A percentile compares a stretch with the other conserved stretches of the same genome.
Evolutionary conservation across 352 stramenopile species (phyloP).

Genomic region (Phytophthora fragariaefolia): DNA sequence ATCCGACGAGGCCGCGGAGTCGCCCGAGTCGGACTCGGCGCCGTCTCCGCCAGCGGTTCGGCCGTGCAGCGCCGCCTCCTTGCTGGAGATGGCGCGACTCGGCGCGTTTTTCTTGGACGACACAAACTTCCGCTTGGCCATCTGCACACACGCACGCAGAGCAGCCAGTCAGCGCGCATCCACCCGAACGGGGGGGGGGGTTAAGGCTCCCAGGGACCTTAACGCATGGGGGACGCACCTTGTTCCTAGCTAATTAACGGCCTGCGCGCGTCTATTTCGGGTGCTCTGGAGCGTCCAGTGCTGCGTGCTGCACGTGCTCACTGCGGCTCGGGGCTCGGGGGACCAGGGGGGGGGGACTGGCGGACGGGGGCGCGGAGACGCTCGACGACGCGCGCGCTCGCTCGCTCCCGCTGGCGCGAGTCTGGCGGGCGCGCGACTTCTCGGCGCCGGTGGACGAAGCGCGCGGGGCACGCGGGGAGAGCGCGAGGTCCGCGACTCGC

Average conservation of each 20-base stretch:
- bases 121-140: slow-evolving; percentile 87
- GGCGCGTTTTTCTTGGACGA: slow-evolving; percentile 90
- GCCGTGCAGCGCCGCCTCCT: slow-evolving; percentile 77
- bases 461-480: no score
- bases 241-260: slow-evolving; percentile 30
- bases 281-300: neutral
- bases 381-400: slow-evolving; percentile 2
- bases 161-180: slow-evolving; percentile 8
- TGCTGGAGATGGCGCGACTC: slow-evolving; percentile 81
- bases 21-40: slow-evolving; percentile 31
- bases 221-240: slow-evolving; percentile 23
- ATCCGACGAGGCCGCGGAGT: slow-evolving; percentile 47
- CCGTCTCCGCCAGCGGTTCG: slow-evolving; percentile 34
- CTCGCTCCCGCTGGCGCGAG: neutral
- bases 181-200: no score
- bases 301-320: slow-evolving; percentile 14
- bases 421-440: no score
- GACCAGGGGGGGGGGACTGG: slow-evolving; percentile 12
- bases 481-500: no score
- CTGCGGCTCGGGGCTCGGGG: slow-evolving; percentile 6
- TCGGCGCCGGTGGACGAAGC: no score
- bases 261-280: slow-evolving; percentile 32
- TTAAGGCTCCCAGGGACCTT: no score
- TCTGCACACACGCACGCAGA: slow-evolving; percentile 30
- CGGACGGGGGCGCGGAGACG: slow-evolving; percentile 22